Evolutionary conservation across 352 stramenopile species (phyloP).

Genomic region (Globisporangium okanoganense): DNA sequence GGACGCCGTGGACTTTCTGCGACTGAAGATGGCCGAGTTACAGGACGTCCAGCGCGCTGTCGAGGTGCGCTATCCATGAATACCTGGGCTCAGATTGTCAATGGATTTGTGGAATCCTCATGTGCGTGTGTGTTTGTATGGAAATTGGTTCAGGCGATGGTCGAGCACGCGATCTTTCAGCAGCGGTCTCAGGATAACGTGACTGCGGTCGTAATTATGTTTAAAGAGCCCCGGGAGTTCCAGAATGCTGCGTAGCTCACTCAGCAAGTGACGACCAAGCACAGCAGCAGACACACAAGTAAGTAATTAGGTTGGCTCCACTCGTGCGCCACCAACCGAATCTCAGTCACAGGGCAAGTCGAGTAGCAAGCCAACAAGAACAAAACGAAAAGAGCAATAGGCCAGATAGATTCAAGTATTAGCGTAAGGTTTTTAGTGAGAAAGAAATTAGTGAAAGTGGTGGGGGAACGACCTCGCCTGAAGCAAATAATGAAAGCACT

Average conservation of each 20-base stretch:
- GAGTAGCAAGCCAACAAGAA: neutral
- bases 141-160: conserved; percentile 34
- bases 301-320: conserved; percentile 5
- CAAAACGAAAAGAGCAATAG: conserved; percentile 4
- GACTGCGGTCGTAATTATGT: conserved; percentile 81
- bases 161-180: conserved; percentile 79
- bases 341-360: neutral
- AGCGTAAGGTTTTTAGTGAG: conserved; percentile 5
- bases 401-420: neutral
- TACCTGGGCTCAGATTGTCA: neutral
- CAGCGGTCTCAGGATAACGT: conserved; percentile 87
- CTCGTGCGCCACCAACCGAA: neutral
- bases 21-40: conserved; percentile 60
- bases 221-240: conserved; percentile 65
- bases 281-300: neutral
- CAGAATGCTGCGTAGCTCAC: neutral
- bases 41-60: conserved; percentile 75
- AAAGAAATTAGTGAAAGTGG: conserved; percentile 1
- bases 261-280: neutral
- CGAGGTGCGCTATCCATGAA: conserved; percentile 38
- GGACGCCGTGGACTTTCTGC: conserved; percentile 74
- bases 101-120: neutral
- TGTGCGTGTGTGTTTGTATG: neutral
- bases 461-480: neutral
- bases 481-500: conserved; percentile 5